Percentiles rank a stretch among this genome's conserved stretches.
Evolutionary conservation across 2,329 filamentous ascomycete species (phyloP).

Genomic region (Aspergillus sp.): DNA sequence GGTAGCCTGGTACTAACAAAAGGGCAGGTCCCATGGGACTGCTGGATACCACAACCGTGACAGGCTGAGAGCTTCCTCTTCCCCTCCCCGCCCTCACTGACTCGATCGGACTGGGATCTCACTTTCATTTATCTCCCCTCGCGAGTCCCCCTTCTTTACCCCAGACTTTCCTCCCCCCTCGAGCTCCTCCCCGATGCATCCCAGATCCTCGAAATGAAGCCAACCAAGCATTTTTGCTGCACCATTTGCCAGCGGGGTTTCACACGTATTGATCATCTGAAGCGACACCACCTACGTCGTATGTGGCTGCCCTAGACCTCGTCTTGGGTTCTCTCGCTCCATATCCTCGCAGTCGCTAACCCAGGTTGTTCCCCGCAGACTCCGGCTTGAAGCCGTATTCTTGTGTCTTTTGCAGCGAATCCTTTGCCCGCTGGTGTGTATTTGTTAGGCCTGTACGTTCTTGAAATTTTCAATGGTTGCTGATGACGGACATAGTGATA

Average conservation of each 20-base stretch:
- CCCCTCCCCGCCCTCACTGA: not conserved
- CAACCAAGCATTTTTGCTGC: slow-evolving; percentile 45
- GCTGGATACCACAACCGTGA: not conserved
- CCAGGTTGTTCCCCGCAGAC: slow-evolving; percentile 29
- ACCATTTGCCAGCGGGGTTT: slow-evolving; percentile 46
- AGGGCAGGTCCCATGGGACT: not conserved
- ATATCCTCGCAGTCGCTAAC: slow-evolving; percentile 8
- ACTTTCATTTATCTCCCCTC: slow-evolving; percentile 1
- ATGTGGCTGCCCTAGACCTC: slow-evolving; percentile 20
- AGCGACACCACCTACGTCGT: slow-evolving; percentile 49
- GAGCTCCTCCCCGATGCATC: slow-evolving; percentile 19
- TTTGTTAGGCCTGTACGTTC: not conserved
- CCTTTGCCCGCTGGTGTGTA: slow-evolving; percentile 47
- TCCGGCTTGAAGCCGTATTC: slow-evolving; percentile 50
- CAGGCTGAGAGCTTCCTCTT: not conserved
- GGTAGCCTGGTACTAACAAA: not conserved
- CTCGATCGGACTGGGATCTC: not conserved
- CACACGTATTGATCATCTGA: slow-evolving; percentile 50
- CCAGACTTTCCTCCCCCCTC: slow-evolving; percentile 17
- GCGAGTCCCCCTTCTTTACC: slow-evolving; percentile 17
- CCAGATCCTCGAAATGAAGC: slow-evolving; percentile 31
- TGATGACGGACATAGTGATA: slow-evolving; percentile 35
- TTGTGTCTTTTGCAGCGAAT: slow-evolving; percentile 46
- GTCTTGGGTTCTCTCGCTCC: slow-evolving; percentile 1
- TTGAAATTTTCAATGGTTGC: not conserved